Conservation (phyloP, 2,329 filamentous ascomycete species). For the Tolypocladium inflatum region DNA sequence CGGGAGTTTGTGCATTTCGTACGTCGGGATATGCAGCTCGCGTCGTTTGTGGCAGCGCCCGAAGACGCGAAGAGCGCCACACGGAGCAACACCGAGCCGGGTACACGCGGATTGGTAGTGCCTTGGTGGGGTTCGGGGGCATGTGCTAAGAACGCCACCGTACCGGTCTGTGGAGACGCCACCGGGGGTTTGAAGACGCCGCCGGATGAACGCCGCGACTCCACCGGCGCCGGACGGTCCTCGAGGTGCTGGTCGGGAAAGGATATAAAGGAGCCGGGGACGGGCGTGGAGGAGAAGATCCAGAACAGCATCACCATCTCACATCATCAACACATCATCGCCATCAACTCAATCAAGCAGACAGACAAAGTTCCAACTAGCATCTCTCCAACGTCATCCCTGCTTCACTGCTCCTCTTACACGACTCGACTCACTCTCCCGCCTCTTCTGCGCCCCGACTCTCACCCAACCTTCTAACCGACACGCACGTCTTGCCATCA, state of each 20-base stretch:
- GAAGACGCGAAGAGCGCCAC: slow-evolving; percentile 1
- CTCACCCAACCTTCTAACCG: background rate
- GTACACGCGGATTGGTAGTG: background rate
- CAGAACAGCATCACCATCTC: background rate
- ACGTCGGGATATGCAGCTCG: background rate
- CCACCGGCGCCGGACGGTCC: background rate
- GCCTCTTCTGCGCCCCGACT: no score
- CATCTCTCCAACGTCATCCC: no score
- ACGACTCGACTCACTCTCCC: background rate
- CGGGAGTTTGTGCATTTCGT: no score
- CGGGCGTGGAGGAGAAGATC: background rate
- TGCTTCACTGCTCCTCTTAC: background rate
- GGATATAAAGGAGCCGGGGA: background rate
- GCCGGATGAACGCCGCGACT: background rate
- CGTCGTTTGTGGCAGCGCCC: background rate
- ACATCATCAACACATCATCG: background rate
- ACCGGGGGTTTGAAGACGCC: background rate
- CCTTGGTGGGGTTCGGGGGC: fast-evolving
- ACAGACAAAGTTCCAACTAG: background rate
- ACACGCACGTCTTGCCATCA: no score
- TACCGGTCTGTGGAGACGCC: background rate
- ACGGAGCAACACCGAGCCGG: background rate
- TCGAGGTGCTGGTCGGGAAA: background rate
- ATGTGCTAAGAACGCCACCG: background rate
- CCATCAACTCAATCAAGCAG: background rate